A percentile compares a stretch with the other conserved stretches of the same genome.
Conservation (phyloP, 129 eudicot species). For the Erigeron canadensis region DNA sequence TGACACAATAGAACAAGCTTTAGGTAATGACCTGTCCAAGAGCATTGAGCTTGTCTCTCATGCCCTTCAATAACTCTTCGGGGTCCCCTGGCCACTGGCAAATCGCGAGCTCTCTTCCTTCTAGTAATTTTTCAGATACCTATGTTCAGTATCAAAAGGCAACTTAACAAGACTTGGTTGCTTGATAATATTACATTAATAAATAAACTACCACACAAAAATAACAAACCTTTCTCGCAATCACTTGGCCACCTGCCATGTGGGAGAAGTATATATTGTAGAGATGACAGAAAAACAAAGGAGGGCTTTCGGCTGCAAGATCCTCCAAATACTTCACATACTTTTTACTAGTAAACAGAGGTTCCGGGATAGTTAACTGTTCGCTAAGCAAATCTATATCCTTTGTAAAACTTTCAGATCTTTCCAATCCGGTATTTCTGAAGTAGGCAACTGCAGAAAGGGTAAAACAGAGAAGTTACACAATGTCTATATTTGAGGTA, state of each 20-base stretch:
- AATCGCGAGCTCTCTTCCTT: conserved; percentile 63
- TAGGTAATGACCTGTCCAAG: conserved; percentile 55
- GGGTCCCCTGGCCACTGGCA: conserved; percentile 77
- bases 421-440: conserved; percentile 39
- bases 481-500: background rate
- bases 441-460: conserved; percentile 45
- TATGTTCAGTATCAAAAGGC: conserved; percentile 2
- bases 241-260: conserved; percentile 30
- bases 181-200: background rate
- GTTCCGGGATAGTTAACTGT: conserved; percentile 22
- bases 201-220: conserved; percentile 1
- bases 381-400: conserved; percentile 29
- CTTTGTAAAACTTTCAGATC: conserved; percentile 33
- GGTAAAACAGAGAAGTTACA: conserved; percentile 8
- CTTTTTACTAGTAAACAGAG: conserved; percentile 22
- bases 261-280: conserved; percentile 79
- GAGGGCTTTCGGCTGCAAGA: conserved; percentile 31
- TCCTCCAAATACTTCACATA: conserved; percentile 35
- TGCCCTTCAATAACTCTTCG: conserved; percentile 57
- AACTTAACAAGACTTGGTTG: background rate
- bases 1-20: background rate
- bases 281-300: conserved; percentile 63
- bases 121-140: conserved; percentile 62
- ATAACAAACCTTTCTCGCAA: conserved; percentile 21
- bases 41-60: conserved; percentile 71